Evolutionary conservation across 257 asterid genomes (phyloP).

Genomic region (Lycium ferocissimum): DNA sequence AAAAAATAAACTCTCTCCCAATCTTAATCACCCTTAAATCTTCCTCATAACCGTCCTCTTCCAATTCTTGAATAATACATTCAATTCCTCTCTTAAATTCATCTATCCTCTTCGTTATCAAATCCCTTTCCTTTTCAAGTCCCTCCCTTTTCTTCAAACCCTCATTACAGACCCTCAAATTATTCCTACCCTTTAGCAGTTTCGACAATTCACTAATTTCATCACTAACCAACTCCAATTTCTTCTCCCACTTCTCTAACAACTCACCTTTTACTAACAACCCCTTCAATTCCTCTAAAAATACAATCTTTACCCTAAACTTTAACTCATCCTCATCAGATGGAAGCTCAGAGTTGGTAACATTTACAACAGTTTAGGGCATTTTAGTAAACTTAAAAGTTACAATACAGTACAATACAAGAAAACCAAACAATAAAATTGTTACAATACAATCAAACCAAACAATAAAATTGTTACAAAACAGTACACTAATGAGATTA

Average conservation of each 20-base stretch:
- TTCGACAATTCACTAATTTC: slow-evolving; percentile 40
- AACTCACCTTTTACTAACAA: slow-evolving; percentile 51
- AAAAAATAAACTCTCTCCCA: slow-evolving; percentile 51
- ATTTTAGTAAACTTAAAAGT: too few species aligned
- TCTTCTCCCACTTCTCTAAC: slow-evolving; percentile 58
- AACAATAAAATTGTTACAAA: too few species aligned
- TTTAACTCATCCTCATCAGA: slow-evolving; percentile 73
- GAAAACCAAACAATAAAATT: too few species aligned
- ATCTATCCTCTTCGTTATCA: slow-evolving; percentile 37
- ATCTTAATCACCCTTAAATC: slow-evolving; percentile 45
- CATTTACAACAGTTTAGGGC: too few species aligned
- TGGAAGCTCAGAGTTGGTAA: slow-evolving; percentile 47
- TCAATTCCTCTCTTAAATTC: slow-evolving; percentile 65
- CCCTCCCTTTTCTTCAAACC: slow-evolving; percentile 45
- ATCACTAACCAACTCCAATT: slow-evolving; percentile 37
- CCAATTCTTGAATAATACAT: slow-evolving; percentile 52
- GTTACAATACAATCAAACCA: too few species aligned
- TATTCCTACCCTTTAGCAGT: slow-evolving; percentile 24
- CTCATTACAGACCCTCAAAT: slow-evolving; percentile 34
- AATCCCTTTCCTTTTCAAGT: slow-evolving; percentile 55
- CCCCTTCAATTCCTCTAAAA: slow-evolving; percentile 54
- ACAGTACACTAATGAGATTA: too few species aligned
- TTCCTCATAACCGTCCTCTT: slow-evolving; percentile 40
- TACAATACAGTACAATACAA: too few species aligned
- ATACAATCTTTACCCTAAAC: slow-evolving; percentile 51